Base-by-base conservation (phyloP, 164 flowering plant genomes). In the Amborella trichopoda region DNA sequence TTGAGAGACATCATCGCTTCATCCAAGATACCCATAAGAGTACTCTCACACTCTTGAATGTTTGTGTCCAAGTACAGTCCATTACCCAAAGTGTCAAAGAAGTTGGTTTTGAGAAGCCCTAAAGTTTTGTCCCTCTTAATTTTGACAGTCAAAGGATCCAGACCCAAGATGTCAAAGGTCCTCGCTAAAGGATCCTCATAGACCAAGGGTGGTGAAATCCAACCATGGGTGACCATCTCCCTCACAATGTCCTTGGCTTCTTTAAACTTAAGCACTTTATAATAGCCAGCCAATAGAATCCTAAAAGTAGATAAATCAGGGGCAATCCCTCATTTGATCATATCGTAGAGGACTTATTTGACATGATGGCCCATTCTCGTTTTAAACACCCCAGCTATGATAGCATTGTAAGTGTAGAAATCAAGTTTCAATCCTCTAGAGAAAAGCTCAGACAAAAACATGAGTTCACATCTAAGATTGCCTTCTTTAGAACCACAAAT, bases 21-120 rank as follows among this genome's bases (percentile, higher is more conserved):
- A 19, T 77, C 66, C 43, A 87, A 71, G 54, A 91, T 66, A 25
- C 43, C 28, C 14, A 38, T 41, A 8, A 87, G 18, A 27, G 39
- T 65, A 43, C 50, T 68, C 48, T 84, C 95, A 64, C 62, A 87
- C 60, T 72, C 78, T 26, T 72, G 74, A 8, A 69, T 0, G 52
- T 87, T 74, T 23, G 95, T 66, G 19, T 87, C 90, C 51, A 91
- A 65, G 63, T 80, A 83, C 23, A 87, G 82, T n/a, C 99, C 99
- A 69, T 91, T 91, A 18, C 99, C 96, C 45, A 84, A 72, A 40
- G 47, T 44, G 64, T 91, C 99, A 58, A 48, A 75, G 62, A 87
- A 87, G 58, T 91, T 88, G 11, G 83, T 55, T 45, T 54, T 74
- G 8, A 60, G 55, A 51, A 65, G 55, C n/a, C 65, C 69, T 11